A percentile compares a stretch with the other conserved stretches of the same genome.
phyloP scores from a whole-genome alignment of 202 grass and related monocot species.

The Schoenoplectus tabernaemontani region DNA sequence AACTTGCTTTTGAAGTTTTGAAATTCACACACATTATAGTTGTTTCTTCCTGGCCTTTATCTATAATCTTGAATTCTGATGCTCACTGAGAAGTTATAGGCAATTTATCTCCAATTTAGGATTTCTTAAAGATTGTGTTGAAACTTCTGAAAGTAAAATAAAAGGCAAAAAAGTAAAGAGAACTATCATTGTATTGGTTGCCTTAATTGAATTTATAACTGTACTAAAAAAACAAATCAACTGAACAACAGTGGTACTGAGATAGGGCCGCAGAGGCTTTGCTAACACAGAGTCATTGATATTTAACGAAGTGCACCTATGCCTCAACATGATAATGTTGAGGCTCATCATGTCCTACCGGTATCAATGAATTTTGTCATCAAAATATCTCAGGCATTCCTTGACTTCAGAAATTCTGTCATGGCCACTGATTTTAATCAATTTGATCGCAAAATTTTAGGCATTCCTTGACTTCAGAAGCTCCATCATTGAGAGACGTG shows the following conservation, averaged over 20 bases:
- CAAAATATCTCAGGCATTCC: no score
- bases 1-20: not conserved
- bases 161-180: not conserved
- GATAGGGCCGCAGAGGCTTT: not conserved
- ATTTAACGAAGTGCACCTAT: slow-evolving; percentile 5
- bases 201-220: not conserved
- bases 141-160: slow-evolving; percentile 10
- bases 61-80: not conserved
- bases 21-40: not conserved
- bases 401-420: slow-evolving; percentile 79
- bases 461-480: slow-evolving; percentile 84
- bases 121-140: not conserved
- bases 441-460: slow-evolving; percentile 28
- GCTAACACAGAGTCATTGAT: not conserved
- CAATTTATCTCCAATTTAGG: not conserved
- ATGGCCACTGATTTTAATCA: slow-evolving; percentile 10
- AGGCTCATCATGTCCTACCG: not conserved
- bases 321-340: not conserved
- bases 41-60: not conserved
- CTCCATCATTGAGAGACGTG: slow-evolving; percentile 86
- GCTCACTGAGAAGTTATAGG: not conserved
- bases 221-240: not conserved
- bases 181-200: not conserved
- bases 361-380: not conserved
- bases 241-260: not conserved